Base-by-base conservation (phyloP, 2,329 filamentous ascomycete species). In the Zymoseptoria passerinii region DNA sequence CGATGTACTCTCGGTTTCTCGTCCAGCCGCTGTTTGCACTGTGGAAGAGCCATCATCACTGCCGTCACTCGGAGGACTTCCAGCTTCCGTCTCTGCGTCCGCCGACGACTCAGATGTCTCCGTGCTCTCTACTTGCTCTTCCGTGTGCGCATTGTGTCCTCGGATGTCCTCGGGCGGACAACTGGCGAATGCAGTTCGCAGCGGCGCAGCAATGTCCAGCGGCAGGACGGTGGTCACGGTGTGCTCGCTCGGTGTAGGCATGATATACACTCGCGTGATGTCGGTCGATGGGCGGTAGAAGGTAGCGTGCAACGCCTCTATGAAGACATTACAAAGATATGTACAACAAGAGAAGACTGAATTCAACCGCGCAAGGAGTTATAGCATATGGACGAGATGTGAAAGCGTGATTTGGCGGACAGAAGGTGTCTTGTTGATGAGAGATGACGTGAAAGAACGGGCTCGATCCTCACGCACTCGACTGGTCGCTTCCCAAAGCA, bases 101-200 rank as follows among this genome's bases (percentile, higher is more conserved):
- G 51, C 49, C 35, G 50, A 50, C 23, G 52, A 48, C 13, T 57
- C 28, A 8, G 55, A 19, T 48, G 53, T 28, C 63, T 67, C 58
- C 49, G 57, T 66, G 48, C 62, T 62, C 50, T 66, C 63, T 55
- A 67, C 57, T 35, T 68, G 66, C 58, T 71, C 67, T 56, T 67
- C 64, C 20, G 71, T 50, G 23, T 63, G 59, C 58, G 61, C 55
- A 51, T 61, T 65, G 51, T 56, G 58, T 55, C 64, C 66, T 48
- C 64, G 55, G 19, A 71, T 54, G 10, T 71, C 68, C 53, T 69
- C 67, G 19, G 61, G 67, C 52, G 77, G 77, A 68, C 77, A 79
- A 64, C 74, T 74, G 35, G 75, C 71, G 63, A 68, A 69, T 60
- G 13, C 60, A 53, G 28, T 53, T 40, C 18, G 52, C 44, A 49